These are phyloP conservation scores for Pleurotus salmoneostramineus DNA, from an alignment of 768 basidiomycete species.

Conservation along the genomic window DNA sequence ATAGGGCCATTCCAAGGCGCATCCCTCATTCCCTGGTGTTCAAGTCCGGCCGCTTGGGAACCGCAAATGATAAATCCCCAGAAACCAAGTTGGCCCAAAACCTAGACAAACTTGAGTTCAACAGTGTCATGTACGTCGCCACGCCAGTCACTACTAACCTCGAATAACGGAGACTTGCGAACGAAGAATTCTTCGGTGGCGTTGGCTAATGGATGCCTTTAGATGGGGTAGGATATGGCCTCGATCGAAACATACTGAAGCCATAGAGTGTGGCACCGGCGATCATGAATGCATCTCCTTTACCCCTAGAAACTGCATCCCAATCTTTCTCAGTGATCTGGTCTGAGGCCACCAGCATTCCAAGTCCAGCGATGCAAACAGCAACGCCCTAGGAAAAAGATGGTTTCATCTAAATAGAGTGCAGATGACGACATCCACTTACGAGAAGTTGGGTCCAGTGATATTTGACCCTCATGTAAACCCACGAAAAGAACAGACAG, in stretches of 20 bases:
- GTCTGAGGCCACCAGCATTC: conserved; percentile 77
- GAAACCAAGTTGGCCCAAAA: conserved; percentile 84
- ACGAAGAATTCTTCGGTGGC: conserved; percentile 90
- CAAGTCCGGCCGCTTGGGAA: conserved; percentile 71
- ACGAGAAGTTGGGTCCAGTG: conserved; percentile 84
- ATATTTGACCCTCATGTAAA: conserved; percentile 77
- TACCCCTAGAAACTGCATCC: conserved; percentile 57
- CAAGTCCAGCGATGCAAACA: conserved; percentile 73
- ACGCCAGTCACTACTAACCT: conserved; percentile 30
- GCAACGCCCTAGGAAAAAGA: conserved; percentile 51
- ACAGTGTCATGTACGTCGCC: not conserved
- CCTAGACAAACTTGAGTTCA: conserved; percentile 27
- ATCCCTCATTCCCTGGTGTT: conserved; percentile 61
- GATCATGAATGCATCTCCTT: conserved; percentile 86
- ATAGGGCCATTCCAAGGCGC: conserved; percentile 73
- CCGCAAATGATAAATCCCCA: conserved; percentile 81
- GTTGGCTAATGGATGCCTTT: conserved; percentile 53
- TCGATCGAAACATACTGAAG: conserved; percentile 53
- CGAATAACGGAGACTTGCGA: conserved; percentile 73
- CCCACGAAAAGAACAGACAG: conserved; percentile 78
- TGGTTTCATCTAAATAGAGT: not conserved
- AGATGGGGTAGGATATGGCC: not conserved
- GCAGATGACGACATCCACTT: conserved; percentile 16
- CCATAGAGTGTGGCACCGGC: conserved; percentile 84
- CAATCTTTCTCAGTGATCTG: conserved; percentile 75